phyloP scores from a whole-genome alignment of 75 land plant species.

The Isoetes taiwanensis region DNA sequence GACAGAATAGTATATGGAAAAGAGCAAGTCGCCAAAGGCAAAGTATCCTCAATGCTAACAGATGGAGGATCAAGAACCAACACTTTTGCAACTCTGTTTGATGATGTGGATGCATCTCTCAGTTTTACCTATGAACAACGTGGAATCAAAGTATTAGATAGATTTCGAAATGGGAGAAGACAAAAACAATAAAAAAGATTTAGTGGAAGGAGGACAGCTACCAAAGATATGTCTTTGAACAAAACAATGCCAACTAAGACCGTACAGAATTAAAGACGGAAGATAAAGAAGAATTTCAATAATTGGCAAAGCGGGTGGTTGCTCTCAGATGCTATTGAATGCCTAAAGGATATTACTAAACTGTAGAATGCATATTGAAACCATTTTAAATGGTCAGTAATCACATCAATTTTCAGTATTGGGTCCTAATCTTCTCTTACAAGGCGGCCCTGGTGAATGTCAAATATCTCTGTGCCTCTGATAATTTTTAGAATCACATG shows the following conservation, averaged over 20 bases:
- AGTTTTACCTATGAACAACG: conserved; percentile 35
- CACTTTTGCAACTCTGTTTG: conserved; percentile 48
- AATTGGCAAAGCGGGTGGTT: not conserved
- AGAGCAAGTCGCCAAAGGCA: conserved; percentile 1
- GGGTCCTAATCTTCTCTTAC: too few species aligned
- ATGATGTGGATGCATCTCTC: conserved; percentile 36
- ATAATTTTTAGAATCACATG: not conserved
- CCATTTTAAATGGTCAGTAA: not conserved
- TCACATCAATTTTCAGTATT: too few species aligned
- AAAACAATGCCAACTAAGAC: not conserved
- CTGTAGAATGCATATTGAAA: not conserved
- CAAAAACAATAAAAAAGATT: not conserved
- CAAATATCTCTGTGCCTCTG: not conserved
- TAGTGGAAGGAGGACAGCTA: not conserved
- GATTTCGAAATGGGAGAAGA: not conserved
- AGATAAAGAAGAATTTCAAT: too few species aligned
- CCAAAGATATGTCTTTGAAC: not conserved
- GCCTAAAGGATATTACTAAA: not conserved
- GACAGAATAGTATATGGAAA: conserved; percentile 34
- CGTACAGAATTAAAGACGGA: not conserved
- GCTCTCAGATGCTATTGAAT: not conserved
- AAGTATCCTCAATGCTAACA: not conserved
- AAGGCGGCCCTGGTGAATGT: not conserved
- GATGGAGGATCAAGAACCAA: conserved; percentile 55
- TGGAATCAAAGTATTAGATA: not conserved